Base-by-base conservation (phyloP, 257 asterid species). In the Solanum dulcamara region DNA sequence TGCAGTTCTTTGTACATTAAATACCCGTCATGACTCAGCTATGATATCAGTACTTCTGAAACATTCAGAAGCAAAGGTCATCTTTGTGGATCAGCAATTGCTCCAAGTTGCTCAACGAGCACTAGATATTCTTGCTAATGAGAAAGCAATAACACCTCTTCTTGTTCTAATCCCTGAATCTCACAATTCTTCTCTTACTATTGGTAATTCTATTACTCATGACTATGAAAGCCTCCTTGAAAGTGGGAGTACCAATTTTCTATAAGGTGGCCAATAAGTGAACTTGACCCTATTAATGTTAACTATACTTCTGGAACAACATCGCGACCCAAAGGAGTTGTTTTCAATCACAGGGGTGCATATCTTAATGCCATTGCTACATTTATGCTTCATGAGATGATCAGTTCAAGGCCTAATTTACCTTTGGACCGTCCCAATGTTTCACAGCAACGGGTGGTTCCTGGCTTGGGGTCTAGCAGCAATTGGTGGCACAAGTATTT, bases 261-360 rank as follows among this genome's bases (percentile, higher is more conserved):
- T 10, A 62, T 89, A 14, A 81, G 48, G 38, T 83, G 90, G 88
- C 90, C 91, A 10, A 62, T 80, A 38, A 80, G 68, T 10, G 89
- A 89, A 87, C 79, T 85, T 84, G 91, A 89, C 80, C 89, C 90
- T 7, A 84, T 89, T 51, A 89, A 89, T 48, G 20, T 87, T 33
- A 89, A 89, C 72, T 87, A 89, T 67, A 89, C 91, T 44, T 89
- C 91, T 22, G 88, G 90, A n/a, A 89, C 91, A 37, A 89, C 90
- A 1, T 89, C 89, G 14, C 87, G 12, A 33, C 91, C 91, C 5
- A 89, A 89, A 84, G 90, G 91, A 12, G 90, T 89, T 72, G 91
- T 89, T 17, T 87, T 18, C 70, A 84, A 68, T 74, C 90, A 89
- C 30, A 87, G 91, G 46, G 91, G 91, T 35, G 90, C 90, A 17